A percentile compares a stretch with the other conserved stretches of the same genome.
Evolutionary conservation across 2,329 filamentous ascomycete genomes (phyloP).

Genomic region (Colletotrichum filicis): DNA sequence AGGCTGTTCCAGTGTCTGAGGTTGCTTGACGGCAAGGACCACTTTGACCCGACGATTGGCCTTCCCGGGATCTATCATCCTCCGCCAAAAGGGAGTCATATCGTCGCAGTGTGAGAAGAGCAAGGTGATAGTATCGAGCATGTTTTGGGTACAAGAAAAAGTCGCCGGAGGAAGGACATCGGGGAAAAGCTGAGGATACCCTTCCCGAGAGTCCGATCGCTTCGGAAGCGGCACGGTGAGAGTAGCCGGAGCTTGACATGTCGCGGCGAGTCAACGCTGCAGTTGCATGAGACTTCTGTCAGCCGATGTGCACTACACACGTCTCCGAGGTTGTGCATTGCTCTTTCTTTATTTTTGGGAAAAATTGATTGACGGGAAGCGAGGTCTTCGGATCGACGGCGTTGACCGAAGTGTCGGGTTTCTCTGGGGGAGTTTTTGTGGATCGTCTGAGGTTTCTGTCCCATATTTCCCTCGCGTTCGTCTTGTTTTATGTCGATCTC

Average conservation of each 20-base stretch:
- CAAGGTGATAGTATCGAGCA: too few relatives aligned
- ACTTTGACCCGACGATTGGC: neutral
- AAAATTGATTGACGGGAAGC: neutral
- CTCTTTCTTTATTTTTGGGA: neutral
- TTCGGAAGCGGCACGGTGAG: neutral
- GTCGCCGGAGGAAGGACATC: neutral
- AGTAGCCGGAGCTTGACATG: neutral
- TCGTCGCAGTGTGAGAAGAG: neutral
- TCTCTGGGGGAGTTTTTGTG: neutral
- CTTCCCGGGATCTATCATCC: neutral
- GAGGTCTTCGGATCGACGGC: neutral
- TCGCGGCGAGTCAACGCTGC: neutral
- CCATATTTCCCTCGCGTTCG: neutral
- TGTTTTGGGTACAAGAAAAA: neutral
- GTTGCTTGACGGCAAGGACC: conserved; percentile 4
- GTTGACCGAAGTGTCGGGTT: neutral
- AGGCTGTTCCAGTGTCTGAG: conserved; percentile 6
- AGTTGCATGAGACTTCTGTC: neutral
- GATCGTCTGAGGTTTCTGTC: neutral
- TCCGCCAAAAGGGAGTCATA: neutral
- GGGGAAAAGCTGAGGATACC: neutral
- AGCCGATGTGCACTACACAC: neutral
- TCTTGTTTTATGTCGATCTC: conserved; percentile 11
- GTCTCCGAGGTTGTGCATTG: neutral
- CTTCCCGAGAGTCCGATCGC: neutral